These are phyloP conservation scores for Didymella arachidicola DNA, from an alignment of 2,329 filamentous ascomycete species.

Conservation along the genomic window DNA sequence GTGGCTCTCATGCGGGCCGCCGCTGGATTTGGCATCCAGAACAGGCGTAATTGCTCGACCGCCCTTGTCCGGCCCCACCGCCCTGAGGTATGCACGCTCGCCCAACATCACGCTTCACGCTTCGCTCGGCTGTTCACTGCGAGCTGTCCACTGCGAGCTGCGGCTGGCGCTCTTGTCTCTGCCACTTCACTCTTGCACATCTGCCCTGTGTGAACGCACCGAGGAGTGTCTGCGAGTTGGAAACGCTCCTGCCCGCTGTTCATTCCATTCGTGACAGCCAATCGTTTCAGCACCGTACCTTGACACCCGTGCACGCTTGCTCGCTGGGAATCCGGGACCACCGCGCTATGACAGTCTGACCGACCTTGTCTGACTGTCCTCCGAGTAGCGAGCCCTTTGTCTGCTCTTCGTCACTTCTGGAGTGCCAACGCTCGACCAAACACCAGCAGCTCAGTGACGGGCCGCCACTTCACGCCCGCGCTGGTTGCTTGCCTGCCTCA, in stretches of 20 bases:
- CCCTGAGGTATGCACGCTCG: conserved; percentile 43
- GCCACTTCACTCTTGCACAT: conserved; percentile 1
- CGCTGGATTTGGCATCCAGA: conserved; percentile 22
- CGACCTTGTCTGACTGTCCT: conserved; percentile 46
- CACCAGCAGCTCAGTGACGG: conserved; percentile 38
- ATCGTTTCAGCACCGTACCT: conserved; percentile 52
- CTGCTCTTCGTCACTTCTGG: conserved; percentile 41
- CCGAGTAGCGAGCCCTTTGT: conserved; percentile 45
- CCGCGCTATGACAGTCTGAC: conserved; percentile 52
- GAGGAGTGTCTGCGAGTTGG: conserved; percentile 17
- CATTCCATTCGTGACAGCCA: conserved; percentile 49
- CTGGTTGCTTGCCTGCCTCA: conserved; percentile 38
- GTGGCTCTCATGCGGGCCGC: conserved; percentile 42
- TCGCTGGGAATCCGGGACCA: conserved; percentile 48
- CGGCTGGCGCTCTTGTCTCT: conserved; percentile 5
- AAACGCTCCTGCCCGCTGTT: conserved; percentile 25
- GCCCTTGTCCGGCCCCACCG: conserved; percentile 47
- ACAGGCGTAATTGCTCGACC: conserved; percentile 40
- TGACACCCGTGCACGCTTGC: conserved; percentile 48
- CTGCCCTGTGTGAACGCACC: conserved; percentile 11
- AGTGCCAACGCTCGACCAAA: conserved; percentile 36
- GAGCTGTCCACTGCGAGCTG: conserved; percentile 14
- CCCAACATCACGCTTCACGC: conserved; percentile 40
- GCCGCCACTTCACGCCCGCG: conserved; percentile 32
- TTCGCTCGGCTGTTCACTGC: conserved; percentile 22